Evolutionary conservation across 371 early-diverging fungal species (phyloP).

Genomic region (Mucor lusitanicus): DNA sequence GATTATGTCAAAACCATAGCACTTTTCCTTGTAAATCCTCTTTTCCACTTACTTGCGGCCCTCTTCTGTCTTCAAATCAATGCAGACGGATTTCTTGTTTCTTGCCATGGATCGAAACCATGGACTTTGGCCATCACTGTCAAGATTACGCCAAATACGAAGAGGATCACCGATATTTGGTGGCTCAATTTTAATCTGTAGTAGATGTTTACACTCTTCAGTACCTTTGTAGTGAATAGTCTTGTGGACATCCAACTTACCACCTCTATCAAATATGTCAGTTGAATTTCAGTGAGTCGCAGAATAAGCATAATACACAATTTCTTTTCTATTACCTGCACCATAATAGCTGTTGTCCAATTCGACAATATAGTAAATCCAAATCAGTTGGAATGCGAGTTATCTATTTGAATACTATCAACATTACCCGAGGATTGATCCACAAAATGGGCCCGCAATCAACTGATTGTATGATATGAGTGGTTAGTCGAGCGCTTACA

Average conservation of each 20-base stretch:
- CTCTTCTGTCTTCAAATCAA: conserved; percentile 48
- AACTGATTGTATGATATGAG: conserved; percentile 23
- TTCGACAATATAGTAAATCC: background rate
- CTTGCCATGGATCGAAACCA: conserved; percentile 55
- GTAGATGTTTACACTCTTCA: background rate
- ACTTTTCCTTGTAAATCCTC: background rate
- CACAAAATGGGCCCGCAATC: conserved; percentile 60
- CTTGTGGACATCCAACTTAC: background rate
- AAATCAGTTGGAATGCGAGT: background rate
- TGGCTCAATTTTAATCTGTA: conserved; percentile 57
- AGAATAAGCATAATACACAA: background rate
- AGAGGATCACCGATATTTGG: conserved; percentile 57
- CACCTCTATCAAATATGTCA: background rate
- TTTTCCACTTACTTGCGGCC: conserved; percentile 41
- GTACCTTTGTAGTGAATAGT: background rate
- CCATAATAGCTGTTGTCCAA: conserved; percentile 33
- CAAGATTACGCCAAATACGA: conserved; percentile 54
- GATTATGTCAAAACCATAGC: too few species aligned
- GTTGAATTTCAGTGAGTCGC: background rate
- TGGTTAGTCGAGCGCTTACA: background rate
- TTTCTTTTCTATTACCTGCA: conserved; percentile 29
- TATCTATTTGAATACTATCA: background rate
- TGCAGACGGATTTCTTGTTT: conserved; percentile 59
- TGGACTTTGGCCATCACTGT: conserved; percentile 51
- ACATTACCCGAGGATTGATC: conserved; percentile 51